Evolutionary conservation across 768 basidiomycete species (phyloP).

Genomic region (Cyclocybe cylindracea): DNA sequence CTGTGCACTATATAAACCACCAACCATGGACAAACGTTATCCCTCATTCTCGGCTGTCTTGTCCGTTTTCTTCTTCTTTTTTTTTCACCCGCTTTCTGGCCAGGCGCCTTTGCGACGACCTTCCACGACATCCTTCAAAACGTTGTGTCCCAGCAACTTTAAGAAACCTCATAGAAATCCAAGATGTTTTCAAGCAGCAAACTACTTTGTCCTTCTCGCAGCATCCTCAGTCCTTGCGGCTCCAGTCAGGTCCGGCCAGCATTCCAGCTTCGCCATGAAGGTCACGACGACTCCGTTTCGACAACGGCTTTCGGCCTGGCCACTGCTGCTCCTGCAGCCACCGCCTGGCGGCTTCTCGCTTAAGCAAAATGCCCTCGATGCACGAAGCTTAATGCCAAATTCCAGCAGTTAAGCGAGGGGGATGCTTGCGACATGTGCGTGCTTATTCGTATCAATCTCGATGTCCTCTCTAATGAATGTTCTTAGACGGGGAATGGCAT

Average conservation of each 20-base stretch:
- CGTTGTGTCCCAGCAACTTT: conserved; percentile 3
- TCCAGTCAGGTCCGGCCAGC: conserved; percentile 36
- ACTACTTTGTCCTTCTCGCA: conserved; percentile 17
- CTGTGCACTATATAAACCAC: conserved; percentile 5
- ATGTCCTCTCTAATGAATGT: not conserved
- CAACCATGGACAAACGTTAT: not conserved
- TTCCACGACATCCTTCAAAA: conserved; percentile 15
- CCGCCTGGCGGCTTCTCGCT: conserved; percentile 19
- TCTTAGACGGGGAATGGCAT: conserved; percentile 38
- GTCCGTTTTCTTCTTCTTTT: conserved; percentile 8
- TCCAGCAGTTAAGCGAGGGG: conserved; percentile 39
- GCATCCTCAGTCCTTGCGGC: conserved; percentile 23
- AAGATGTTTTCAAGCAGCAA: conserved; percentile 18
- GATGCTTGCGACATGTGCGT: conserved; percentile 51
- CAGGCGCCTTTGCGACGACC: conserved; percentile 24
- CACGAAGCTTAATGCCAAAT: conserved; percentile 52
- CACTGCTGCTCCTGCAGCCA: conserved; percentile 2
- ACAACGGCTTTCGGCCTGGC: not conserved
- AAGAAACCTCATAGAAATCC: conserved; percentile 2
- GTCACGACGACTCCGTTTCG: conserved; percentile 20
- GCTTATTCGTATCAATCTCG: not conserved
- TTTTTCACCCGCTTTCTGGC: conserved; percentile 9
- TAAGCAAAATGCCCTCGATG: conserved; percentile 48
- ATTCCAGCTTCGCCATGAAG: conserved; percentile 25
- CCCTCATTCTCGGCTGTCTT: conserved; percentile 11